Base-by-base conservation (phyloP, 2,329 filamentous ascomycete species). In the Diaporthe ilicicola region DNA sequence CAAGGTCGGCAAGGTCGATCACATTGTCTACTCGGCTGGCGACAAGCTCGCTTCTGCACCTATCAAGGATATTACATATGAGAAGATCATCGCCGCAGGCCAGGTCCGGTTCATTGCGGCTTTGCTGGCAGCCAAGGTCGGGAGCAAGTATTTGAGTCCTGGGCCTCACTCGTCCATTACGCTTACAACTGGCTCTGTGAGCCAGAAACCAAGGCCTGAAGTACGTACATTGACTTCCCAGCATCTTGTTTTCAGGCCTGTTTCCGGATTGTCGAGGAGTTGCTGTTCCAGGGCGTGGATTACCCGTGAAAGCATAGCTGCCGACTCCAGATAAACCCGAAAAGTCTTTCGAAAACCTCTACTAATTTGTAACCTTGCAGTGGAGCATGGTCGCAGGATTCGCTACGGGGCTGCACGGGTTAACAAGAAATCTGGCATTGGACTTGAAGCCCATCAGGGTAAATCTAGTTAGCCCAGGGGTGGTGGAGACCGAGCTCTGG, bases 381-480 rank as follows among this genome's bases (percentile, higher is more conserved):
- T 90, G 87, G 86, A 79, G 81, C 4, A 79, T 89, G 24, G 74
- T 88, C 1, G 82, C 82, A 0, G 79, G 80, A 2, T 87, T 84
- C 66, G 84, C 83, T 0, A 84, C 86, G 0, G 89, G 85, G 0
- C 73, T 88, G 8, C 82, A 89, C 62, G 84, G 85, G 3, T 82
- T 92, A 77, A 82, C 84, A 2, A 82, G 87, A 2, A 85, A 83
- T 3, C 79, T 93, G 42, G 91, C 91, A 2, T 75, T 92, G 39
- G 90, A 93, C 75, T 76, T 93, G 69, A 85, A 84, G 73, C 91
- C 91, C 0, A 79, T 92, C 10, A 81, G 91, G 2, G 90, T 92
- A 32, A 93, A 93, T 76, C 76, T 86, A 0, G 87, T 93, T 1
- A 82, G 80, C 67, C 89, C 90, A 0, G 91, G 90, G 0, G 81